phyloP scores from a whole-genome alignment of 2,329 filamentous ascomycete genomes.

The Epichloe sibirici region DNA sequence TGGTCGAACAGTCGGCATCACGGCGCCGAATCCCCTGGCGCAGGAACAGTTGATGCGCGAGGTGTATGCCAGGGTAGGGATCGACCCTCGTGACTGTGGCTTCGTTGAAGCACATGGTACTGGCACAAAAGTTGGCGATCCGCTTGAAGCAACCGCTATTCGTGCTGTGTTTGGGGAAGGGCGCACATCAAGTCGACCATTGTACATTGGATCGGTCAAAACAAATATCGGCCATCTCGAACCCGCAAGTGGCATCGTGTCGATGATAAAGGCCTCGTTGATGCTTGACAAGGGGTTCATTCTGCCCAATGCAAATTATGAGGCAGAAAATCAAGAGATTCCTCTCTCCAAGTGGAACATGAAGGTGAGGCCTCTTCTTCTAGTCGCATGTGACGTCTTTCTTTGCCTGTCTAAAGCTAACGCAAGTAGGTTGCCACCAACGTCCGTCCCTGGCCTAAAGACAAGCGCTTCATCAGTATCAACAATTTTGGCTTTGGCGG shows the following conservation, averaged over 20 bases:
- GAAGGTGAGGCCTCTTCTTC: slow-evolving; percentile 29
- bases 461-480: slow-evolving; percentile 37
- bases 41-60: slow-evolving; percentile 30
- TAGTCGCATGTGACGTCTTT: no score
- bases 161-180: slow-evolving; percentile 28
- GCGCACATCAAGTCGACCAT: slow-evolving; percentile 27
- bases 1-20: slow-evolving; percentile 34
- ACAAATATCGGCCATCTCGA: slow-evolving; percentile 41
- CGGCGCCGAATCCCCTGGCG: slow-evolving; percentile 39
- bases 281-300: slow-evolving; percentile 39
- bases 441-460: slow-evolving; percentile 30
- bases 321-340: slow-evolving; percentile 35
- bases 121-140: slow-evolving; percentile 43
- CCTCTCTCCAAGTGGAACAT: slow-evolving; percentile 38
- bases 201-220: slow-evolving; percentile 37
- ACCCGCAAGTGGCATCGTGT: slow-evolving; percentile 37
- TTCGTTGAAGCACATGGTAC: slow-evolving; percentile 43
- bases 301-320: slow-evolving; percentile 37
- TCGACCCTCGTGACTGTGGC: slow-evolving; percentile 18
- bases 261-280: slow-evolving; percentile 38
- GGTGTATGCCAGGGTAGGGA: slow-evolving; percentile 20
- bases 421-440: background rate
- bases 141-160: slow-evolving; percentile 39
- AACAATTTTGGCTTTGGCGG: slow-evolving; percentile 37
- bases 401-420: background rate